Base-by-base conservation (phyloP, 768 basidiomycete genomes). In the Chlorophyllum brunneum region DNA sequence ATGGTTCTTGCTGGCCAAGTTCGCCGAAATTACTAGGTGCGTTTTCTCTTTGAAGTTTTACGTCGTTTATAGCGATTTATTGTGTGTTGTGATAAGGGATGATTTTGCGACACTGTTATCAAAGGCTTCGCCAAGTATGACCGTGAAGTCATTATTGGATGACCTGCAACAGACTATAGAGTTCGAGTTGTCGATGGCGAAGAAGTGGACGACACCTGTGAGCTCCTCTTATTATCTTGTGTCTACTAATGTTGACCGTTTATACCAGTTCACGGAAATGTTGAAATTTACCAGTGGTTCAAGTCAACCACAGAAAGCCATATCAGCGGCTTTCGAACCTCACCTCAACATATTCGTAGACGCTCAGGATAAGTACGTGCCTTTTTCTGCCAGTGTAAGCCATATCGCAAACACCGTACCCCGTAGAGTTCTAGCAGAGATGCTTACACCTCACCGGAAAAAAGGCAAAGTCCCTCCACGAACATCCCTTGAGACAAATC, bases 301-400 rank as follows among this genome's bases (percentile, higher is more conserved):
- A 7, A 73, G 81, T 10, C 66, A 81, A 30, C 67, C 78, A 18
- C 75, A 77, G n/a, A 86, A 81, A 60, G 73, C 86, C 1, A 88
- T 99, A 36, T 88, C 92, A 0, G 79, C 86, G n/a, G 85, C 92
- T 4, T 98, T 98, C 62, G 95, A 98, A 55, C 80, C 88, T 0
- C 88, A 97, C 67, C 91, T 98, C 77, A 77, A 82, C 22, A 83
- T 99, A 33, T 98, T 95, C 61, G 86, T 98, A 38, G 92, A 97
- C 51, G 94, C 97, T 27, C 97, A 98, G 64, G 93, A 98, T 76
- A 92, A 87, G 93, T 92, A 56, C 30, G 78, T 61, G 39, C 3
- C 31, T n/a, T 54, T 15, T 55, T 37, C 24, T 18, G 15, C 4
- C 10, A 13, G 20, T 31, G 44, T 31, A 57, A 10, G 9, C 13